phyloP scores from a whole-genome alignment of 2,329 filamentous ascomycete genomes.

The Blumeria graminis region DNA sequence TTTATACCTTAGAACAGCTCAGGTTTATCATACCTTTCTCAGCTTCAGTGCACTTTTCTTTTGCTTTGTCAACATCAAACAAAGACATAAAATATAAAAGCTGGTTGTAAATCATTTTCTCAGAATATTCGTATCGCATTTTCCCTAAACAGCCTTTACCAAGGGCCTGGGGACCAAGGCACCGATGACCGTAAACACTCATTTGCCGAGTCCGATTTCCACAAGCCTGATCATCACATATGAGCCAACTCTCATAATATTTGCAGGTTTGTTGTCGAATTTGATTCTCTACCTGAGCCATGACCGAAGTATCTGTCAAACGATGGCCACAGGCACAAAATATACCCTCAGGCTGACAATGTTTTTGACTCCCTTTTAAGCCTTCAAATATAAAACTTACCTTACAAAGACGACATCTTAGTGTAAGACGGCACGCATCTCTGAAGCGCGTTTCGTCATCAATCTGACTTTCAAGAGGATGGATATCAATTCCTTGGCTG shows the following conservation, averaged over 20 bases:
- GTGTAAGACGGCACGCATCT: slow-evolving; percentile 48
- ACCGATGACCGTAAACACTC: slow-evolving; percentile 75
- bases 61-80: slow-evolving; percentile 75
- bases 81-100: slow-evolving; percentile 64
- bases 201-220: slow-evolving; percentile 74
- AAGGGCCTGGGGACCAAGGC: slow-evolving; percentile 65
- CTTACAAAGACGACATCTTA: slow-evolving; percentile 68
- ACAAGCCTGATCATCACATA: slow-evolving; percentile 76
- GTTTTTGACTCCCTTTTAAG: slow-evolving; percentile 30
- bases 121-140: slow-evolving; percentile 71
- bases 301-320: slow-evolving; percentile 45
- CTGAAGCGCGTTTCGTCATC: slow-evolving; percentile 77
- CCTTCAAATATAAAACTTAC: slow-evolving; percentile 52
- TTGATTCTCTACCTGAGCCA: slow-evolving; percentile 70
- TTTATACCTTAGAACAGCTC: slow-evolving; percentile 8
- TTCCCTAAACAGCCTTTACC: slow-evolving; percentile 63
- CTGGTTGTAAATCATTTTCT: slow-evolving; percentile 89
- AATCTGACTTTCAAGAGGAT: slow-evolving; percentile 82
- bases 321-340: slow-evolving; percentile 46
- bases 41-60: slow-evolving; percentile 23
- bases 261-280: slow-evolving; percentile 53
- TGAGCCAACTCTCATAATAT: slow-evolving; percentile 84
- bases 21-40: slow-evolving; percentile 17
- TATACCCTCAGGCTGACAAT: slow-evolving; percentile 51
- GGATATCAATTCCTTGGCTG: slow-evolving; percentile 44